Evolutionary conservation across 768 basidiomycete species (phyloP).

Genomic region (Mycena rosella): DNA sequence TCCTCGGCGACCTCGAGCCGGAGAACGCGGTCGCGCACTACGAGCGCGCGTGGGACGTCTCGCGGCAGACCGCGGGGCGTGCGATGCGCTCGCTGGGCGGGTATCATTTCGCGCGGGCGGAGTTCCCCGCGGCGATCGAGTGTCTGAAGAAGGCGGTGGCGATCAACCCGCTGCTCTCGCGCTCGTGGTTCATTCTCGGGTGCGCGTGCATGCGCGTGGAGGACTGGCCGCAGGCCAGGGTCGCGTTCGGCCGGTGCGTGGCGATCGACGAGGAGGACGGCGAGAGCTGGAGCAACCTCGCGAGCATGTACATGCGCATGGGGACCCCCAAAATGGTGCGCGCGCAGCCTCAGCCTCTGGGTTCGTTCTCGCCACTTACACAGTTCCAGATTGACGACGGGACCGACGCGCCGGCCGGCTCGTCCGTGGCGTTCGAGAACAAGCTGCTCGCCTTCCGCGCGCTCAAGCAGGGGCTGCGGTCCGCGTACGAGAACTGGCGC

Average conservation of each 20-base stretch:
- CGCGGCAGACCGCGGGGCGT: constrained; percentile 83
- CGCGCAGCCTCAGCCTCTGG: background rate
- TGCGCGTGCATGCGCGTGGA: constrained; percentile 88
- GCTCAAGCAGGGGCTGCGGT: constrained; percentile 89
- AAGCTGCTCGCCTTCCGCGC: constrained; percentile 93
- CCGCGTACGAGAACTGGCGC: constrained; percentile 92
- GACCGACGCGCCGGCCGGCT: constrained; percentile 41
- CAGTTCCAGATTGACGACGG: constrained; percentile 37
- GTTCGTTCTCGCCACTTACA: constrained; percentile 8
- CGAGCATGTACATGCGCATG: constrained; percentile 92
- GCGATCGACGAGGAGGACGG: constrained; percentile 95
- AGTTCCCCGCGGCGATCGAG: constrained; percentile 71
- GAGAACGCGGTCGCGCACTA: constrained; percentile 80
- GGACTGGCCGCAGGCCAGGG: constrained; percentile 85
- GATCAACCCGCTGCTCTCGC: constrained; percentile 90
- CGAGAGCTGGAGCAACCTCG: constrained; percentile 98
- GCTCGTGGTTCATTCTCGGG: constrained; percentile 97
- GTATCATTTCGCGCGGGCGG: constrained; percentile 76
- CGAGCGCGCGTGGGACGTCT: constrained; percentile 86
- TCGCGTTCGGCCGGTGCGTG: constrained; percentile 89
- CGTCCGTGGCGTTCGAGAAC: constrained; percentile 75
- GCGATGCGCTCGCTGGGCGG: constrained; percentile 95
- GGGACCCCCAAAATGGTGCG: constrained; percentile 54
- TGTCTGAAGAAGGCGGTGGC: constrained; percentile 81
- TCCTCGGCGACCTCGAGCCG: constrained; percentile 92